Evolutionary conservation across 2,329 filamentous ascomycete genomes (phyloP).

Genomic region (Endoconidiophora laricicola): DNA sequence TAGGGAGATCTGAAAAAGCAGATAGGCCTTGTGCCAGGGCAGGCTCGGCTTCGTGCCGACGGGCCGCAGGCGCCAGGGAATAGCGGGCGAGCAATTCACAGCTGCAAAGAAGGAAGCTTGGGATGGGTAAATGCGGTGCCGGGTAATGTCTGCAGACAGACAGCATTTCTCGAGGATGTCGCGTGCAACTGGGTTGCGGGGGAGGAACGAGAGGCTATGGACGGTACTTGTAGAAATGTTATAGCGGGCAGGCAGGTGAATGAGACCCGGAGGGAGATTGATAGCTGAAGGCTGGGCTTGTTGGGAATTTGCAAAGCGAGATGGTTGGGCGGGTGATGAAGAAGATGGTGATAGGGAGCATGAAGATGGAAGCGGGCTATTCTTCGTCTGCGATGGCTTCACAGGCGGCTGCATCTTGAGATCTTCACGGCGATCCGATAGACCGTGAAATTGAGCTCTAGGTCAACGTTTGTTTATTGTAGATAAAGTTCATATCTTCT

Average conservation of each 20-base stretch:
- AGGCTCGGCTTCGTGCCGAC: constrained; percentile 14
- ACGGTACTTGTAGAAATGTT: constrained; percentile 5
- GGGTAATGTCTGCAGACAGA: constrained; percentile 23
- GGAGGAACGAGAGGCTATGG: constrained; percentile 10
- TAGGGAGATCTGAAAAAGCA: constrained; percentile 47
- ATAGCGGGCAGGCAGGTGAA: constrained; percentile 5
- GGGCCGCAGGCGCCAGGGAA: constrained; percentile 22
- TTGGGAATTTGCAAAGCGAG: not conserved
- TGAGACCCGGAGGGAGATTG: not conserved
- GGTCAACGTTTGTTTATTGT: too few species aligned
- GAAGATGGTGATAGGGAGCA: not conserved
- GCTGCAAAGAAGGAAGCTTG: constrained; percentile 23
- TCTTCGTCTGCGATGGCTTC: too few species aligned
- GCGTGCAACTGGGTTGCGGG: constrained; percentile 12
- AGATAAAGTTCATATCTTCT: too few species aligned
- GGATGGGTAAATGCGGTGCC: constrained; percentile 21
- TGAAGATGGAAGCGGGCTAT: not conserved
- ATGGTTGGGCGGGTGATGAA: not conserved
- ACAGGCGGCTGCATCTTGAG: too few species aligned
- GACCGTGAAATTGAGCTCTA: too few species aligned
- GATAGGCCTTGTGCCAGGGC: constrained; percentile 52
- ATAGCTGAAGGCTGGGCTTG: not conserved
- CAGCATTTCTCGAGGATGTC: constrained; percentile 24
- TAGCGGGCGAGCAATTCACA: constrained; percentile 23
- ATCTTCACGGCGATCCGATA: too few species aligned